Conservation (phyloP, 2,329 filamentous ascomycete genomes). For the Pestalotiopsis sp. region DNA sequence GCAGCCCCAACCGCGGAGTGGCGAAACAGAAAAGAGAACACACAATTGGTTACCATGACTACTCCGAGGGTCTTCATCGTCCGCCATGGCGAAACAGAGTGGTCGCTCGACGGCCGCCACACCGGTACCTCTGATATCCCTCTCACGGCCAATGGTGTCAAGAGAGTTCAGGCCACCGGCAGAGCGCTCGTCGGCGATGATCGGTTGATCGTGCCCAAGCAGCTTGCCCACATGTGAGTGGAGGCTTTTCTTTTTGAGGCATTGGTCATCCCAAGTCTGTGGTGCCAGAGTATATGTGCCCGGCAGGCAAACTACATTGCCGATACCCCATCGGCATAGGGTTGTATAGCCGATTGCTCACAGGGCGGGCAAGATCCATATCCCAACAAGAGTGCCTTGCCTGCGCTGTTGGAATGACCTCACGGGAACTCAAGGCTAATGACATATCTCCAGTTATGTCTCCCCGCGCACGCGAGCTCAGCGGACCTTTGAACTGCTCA, state of each 20-base stretch:
- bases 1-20: not conserved
- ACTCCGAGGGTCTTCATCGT: constrained; percentile 79
- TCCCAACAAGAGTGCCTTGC: not conserved
- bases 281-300: not conserved
- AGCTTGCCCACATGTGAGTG: constrained; percentile 79
- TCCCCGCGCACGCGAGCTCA: constrained; percentile 85
- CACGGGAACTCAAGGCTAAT: not conserved
- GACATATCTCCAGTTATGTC: constrained; percentile 63
- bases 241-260: not conserved
- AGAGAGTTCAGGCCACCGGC: constrained; percentile 75
- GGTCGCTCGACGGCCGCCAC: constrained; percentile 85
- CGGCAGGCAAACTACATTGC: too few species aligned
- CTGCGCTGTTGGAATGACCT: too few species aligned
- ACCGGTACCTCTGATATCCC: constrained; percentile 87
- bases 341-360: too few species aligned
- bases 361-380: too few species aligned
- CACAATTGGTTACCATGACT: constrained; percentile 28
- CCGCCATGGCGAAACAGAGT: constrained; percentile 94
- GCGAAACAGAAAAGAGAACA: not conserved
- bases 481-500: constrained; percentile 85
- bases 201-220: constrained; percentile 79
- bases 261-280: not conserved
- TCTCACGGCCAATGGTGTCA: constrained; percentile 80
- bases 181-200: constrained; percentile 83
- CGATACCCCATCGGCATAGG: too few species aligned